Base-by-base conservation (phyloP, 257 asterid genomes). In the Gentiana straminea region DNA sequence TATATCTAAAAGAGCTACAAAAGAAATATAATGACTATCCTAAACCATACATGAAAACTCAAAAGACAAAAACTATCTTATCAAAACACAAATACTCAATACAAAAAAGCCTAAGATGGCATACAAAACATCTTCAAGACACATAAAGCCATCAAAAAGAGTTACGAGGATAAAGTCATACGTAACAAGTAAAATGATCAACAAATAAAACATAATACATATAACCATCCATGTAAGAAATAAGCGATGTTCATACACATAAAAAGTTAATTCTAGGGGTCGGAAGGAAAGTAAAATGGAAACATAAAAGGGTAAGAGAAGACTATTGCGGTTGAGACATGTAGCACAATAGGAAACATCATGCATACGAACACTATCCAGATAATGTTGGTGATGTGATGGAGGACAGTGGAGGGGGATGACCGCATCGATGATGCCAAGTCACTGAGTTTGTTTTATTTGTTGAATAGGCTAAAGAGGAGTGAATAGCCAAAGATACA, bases 191-290 rank as follows among this genome's bases (percentile, higher is more conserved):
- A 35, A 32, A 64, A 44, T 57, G 63, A 58, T 58, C 38, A 5
- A 52, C 41, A 52, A 66, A 65, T 8, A 34, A 34, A 0, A 59
- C 13, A 36, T 66, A 66, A 11, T 66, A 66, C 15, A 51, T 59
- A 13, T 51, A 10, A 24, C 48, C 24, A 4, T 66, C 55, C 45
- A 12, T 2, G 13, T 60, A 59, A 2, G 7, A 1, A 52, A 43
- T 1, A 6, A 41, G 59, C 0, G 59, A 11, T 1, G 38, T 32
- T 49, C 49, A 63, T 1, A 55, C 50, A 47, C 4, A 54, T 35
- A 35, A 7, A 54, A 63, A 24, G 54, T 8, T 0, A 35, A 7
- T 47, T 54, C 33, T 0, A 54, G 36, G 1, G 49, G 67, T 7
- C 13, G 24, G 9, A 3, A 7, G 15, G 35, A 43, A 35, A 32